These are phyloP conservation scores for Lasiodiplodia sp. DNA, from an alignment of 2,329 filamentous ascomycete genomes.

Conservation along the genomic window DNA sequence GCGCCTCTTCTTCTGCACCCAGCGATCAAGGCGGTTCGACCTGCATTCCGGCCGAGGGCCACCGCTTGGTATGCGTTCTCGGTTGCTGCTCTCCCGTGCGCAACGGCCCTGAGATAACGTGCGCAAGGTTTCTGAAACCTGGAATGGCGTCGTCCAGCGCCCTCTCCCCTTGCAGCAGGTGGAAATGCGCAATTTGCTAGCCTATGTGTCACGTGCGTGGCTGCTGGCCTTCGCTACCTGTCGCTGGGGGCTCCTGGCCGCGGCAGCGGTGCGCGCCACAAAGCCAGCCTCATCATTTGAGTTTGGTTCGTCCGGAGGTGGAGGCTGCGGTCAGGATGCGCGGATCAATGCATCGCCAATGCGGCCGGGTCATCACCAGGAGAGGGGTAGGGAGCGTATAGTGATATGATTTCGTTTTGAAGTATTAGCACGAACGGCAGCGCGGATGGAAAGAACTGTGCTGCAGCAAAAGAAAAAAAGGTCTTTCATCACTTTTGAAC, in stretches of 20 bases:
- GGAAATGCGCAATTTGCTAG: conserved; percentile 28
- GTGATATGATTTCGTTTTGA: conserved; percentile 22
- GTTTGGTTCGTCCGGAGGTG: not conserved
- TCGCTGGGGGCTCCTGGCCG: conserved; percentile 14
- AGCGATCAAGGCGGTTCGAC: conserved; percentile 10
- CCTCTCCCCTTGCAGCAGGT: conserved; percentile 22
- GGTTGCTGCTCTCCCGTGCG: conserved; percentile 3
- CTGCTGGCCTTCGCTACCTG: conserved; percentile 7
- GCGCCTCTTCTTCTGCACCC: conserved; percentile 21
- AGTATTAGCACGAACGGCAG: conserved; percentile 28
- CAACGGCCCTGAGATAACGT: conserved; percentile 22
- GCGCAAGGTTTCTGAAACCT: conserved; percentile 23
- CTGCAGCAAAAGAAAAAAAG: conserved; percentile 16
- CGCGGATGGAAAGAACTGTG: conserved; percentile 1
- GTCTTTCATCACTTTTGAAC: conserved; percentile 29
- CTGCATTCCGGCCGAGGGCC: not conserved
- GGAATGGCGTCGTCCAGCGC: conserved; percentile 7
- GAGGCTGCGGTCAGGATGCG: conserved; percentile 5
- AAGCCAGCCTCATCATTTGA: conserved; percentile 26
- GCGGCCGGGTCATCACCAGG: conserved; percentile 10
- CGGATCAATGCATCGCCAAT: conserved; percentile 11
- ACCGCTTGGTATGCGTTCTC: not conserved
- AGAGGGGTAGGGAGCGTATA: not conserved
- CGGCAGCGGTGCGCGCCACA: conserved; percentile 22
- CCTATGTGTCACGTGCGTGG: conserved; percentile 8